Evolutionary conservation across 2,329 filamentous ascomycete genomes (phyloP).

Genomic region (Aureobasidium sp.): DNA sequence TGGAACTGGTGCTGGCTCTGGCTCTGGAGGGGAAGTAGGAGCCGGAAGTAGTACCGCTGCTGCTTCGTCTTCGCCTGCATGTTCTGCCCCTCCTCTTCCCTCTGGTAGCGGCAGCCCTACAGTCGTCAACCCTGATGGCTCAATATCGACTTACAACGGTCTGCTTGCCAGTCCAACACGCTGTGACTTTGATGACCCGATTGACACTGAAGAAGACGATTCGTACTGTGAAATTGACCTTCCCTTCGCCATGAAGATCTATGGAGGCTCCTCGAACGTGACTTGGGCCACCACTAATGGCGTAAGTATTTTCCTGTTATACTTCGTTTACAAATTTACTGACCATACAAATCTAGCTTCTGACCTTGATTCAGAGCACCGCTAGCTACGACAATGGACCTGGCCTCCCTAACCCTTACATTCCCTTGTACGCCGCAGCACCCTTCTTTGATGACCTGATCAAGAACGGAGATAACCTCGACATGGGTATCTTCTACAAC

Average conservation of each 20-base stretch:
- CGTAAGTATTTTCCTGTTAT: slow-evolving; percentile 1
- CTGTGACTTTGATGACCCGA: slow-evolving; percentile 26
- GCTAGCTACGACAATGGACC: slow-evolving; percentile 21
- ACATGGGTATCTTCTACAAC: slow-evolving; percentile 29
- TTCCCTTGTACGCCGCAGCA: slow-evolving; percentile 23
- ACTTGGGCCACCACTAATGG: slow-evolving; percentile 26
- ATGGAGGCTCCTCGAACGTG: slow-evolving; percentile 16
- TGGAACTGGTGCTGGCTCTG: not conserved
- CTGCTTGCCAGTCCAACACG: slow-evolving; percentile 23
- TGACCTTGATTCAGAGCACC: slow-evolving; percentile 23
- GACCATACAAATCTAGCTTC: slow-evolving; percentile 13
- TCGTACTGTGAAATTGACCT: slow-evolving; percentile 26
- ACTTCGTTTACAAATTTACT: not conserved
- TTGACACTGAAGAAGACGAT: slow-evolving; percentile 25
- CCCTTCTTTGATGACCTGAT: slow-evolving; percentile 29
- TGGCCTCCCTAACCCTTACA: slow-evolving; percentile 19
- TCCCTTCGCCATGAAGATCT: slow-evolving; percentile 24
- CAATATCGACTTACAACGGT: slow-evolving; percentile 2
- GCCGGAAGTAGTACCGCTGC: not conserved
- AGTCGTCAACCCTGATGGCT: slow-evolving; percentile 9
- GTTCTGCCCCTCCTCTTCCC: slow-evolving; percentile 10
- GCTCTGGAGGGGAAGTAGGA: too few relatives aligned
- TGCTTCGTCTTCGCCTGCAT: not conserved
- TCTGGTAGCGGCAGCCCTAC: slow-evolving; percentile 11
- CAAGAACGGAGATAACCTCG: slow-evolving; percentile 17